Base-by-base conservation (phyloP, 257 asterid species). In the Prunella vulgaris region DNA sequence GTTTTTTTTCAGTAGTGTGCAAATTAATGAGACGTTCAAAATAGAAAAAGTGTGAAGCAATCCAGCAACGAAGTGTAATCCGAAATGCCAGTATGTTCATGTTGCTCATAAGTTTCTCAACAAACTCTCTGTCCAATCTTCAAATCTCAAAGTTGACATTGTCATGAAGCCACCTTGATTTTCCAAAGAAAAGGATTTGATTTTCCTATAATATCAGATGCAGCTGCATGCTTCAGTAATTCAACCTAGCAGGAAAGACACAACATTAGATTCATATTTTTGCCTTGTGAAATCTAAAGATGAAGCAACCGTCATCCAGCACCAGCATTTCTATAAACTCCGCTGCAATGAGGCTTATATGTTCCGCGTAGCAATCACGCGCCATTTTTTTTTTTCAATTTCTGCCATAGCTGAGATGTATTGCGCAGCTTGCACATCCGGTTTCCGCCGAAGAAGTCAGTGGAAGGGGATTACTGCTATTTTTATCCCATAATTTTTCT, bases 11-110 rank as follows among this genome's bases (percentile, higher is more conserved):
- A n/a, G n/a, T n/a, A n/a, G n/a, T n/a, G n/a, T n/a, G n/a, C n/a
- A n/a, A n/a, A n/a, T n/a, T n/a, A n/a, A n/a, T n/a, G n/a, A n/a
- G n/a, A n/a, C n/a, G n/a, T n/a, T n/a, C n/a, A n/a, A n/a, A n/a
- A n/a, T n/a, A n/a, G n/a, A n/a, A n/a, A n/a, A n/a, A n/a, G n/a
- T n/a, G n/a, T n/a, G n/a, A n/a, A n/a, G n/a, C n/a, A n/a, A 74
- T 80, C 77, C 77, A 80, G 10, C 5, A 80, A 71, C 24, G 38
- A 64, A 5, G 61, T 77, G 28, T 77, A 80, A 18, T 74, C 78
- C 1, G 80, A 66, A 25, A 80, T 70, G 2, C 9, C 56, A 10
- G 24, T 60, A 5, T 10, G 58, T 9, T 56, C 38, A 13, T 30
- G 58, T 48, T 69, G 78, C 78, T 78, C 78, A 2, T 56, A 78